Evolutionary conservation across 768 basidiomycete species (phyloP).

Genomic region (Suillus ampliporus): DNA sequence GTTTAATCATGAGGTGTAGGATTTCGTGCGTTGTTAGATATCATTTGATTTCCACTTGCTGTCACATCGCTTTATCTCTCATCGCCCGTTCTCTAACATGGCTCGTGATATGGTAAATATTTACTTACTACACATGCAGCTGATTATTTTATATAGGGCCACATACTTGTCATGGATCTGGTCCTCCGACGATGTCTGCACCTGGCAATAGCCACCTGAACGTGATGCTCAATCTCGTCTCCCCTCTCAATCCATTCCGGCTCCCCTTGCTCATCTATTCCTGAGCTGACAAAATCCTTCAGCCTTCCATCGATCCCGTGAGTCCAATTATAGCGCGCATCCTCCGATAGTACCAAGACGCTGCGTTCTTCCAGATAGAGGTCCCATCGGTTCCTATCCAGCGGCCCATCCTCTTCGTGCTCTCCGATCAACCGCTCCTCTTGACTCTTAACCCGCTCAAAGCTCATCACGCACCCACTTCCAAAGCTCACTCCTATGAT

Average conservation of each 20-base stretch:
- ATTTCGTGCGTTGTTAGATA: conserved; percentile 36
- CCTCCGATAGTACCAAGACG: conserved; percentile 76
- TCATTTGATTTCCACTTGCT: conserved; percentile 29
- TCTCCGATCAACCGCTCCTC: conserved; percentile 8
- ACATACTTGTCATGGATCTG: conserved; percentile 19
- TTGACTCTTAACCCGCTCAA: conserved; percentile 43
- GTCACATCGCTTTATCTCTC: conserved; percentile 11
- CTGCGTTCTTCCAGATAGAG: conserved; percentile 80
- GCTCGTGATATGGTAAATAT: conserved; percentile 1
- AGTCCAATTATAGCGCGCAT: conserved; percentile 85
- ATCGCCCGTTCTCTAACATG: not conserved
- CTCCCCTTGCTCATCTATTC: conserved; percentile 23
- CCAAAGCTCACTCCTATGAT: conserved; percentile 88
- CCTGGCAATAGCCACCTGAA: conserved; percentile 87
- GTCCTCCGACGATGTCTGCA: conserved; percentile 74
- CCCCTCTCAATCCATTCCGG: conserved; percentile 54
- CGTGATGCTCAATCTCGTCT: conserved; percentile 78
- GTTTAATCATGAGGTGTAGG: conserved; percentile 22
- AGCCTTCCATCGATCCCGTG: conserved; percentile 80
- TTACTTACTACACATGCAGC: not conserved
- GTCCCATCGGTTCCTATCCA: conserved; percentile 35
- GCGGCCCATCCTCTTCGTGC: conserved; percentile 8
- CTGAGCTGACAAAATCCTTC: conserved; percentile 60
- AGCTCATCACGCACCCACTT: conserved; percentile 82
- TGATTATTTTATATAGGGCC: not conserved